A percentile compares a stretch with the other conserved stretches of the same genome.
Evolutionary conservation across 208 protist genomes (phyloP).

Genomic region (Ichthyophonus hoferi): DNA sequence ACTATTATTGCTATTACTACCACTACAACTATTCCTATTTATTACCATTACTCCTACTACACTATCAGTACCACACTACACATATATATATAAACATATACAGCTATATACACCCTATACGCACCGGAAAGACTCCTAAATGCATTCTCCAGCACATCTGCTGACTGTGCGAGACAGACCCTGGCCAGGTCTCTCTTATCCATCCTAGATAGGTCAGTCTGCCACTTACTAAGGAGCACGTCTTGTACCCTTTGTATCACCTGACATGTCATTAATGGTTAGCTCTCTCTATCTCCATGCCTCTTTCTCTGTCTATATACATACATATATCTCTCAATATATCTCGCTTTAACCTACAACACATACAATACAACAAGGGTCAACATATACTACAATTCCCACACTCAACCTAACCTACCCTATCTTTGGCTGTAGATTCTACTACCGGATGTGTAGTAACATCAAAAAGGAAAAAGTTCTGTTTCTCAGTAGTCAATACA

Average conservation of each 20-base stretch:
- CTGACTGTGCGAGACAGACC: slow-evolving; percentile 31
- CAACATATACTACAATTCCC: slow-evolving; percentile 21
- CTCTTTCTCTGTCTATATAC: too few species aligned
- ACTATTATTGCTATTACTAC: too few species aligned
- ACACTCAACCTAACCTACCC: too few species aligned
- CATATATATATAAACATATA: too few species aligned
- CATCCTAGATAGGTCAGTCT: slow-evolving; percentile 38
- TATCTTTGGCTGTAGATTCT: slow-evolving; percentile 1
- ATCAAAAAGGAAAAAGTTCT: slow-evolving; percentile 46
- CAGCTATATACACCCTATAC: too few species aligned
- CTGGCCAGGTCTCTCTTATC: slow-evolving; percentile 30
- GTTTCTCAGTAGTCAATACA: slow-evolving; percentile 30
- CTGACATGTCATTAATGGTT: too few species aligned
- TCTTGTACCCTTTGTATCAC: slow-evolving; percentile 45
- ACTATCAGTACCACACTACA: too few species aligned
- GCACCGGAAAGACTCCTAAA: slow-evolving; percentile 24
- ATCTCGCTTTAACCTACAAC: slow-evolving; percentile 19
- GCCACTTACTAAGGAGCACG: slow-evolving; percentile 31
- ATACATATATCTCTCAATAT: too few species aligned
- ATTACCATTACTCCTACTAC: too few species aligned
- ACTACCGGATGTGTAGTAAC: slow-evolving; percentile 42
- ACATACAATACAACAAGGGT: background rate
- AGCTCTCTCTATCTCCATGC: too few species aligned
- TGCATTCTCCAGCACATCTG: slow-evolving; percentile 31
- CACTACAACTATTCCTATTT: too few species aligned